These are phyloP conservation scores for Penicillium bovifimosum DNA, from an alignment of 495 filamentous ascomycete genomes.

Conservation along the genomic window DNA sequence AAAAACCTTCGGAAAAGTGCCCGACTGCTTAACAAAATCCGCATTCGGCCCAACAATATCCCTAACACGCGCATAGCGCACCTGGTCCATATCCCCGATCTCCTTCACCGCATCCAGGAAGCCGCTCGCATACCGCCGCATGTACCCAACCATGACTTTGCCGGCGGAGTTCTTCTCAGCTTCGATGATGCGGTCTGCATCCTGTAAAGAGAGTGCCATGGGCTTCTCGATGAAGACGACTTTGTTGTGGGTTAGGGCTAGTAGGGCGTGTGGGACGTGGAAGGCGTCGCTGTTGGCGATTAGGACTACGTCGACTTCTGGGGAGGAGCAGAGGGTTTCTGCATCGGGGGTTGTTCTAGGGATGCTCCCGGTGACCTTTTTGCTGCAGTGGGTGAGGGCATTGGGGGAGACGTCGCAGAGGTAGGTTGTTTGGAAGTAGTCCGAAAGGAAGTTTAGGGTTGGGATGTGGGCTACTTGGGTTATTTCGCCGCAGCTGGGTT, in stretches of 20 bases:
- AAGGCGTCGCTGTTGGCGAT: conserved; percentile 33
- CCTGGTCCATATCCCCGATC: conserved; percentile 24
- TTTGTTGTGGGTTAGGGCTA: conserved; percentile 35
- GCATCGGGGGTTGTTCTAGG: conserved; percentile 22
- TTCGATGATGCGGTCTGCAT: conserved; percentile 25
- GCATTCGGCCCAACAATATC: conserved; percentile 44
- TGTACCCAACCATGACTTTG: conserved; percentile 43
- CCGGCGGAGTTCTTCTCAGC: conserved; percentile 27
- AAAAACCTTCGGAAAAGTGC: conserved; percentile 36
- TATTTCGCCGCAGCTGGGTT: conserved; percentile 19
- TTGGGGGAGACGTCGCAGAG: conserved; percentile 35
- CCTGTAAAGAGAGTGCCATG: conserved; percentile 24
- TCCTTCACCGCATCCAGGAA: conserved; percentile 36
- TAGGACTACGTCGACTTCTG: conserved; percentile 40
- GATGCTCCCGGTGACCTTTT: conserved; percentile 5
- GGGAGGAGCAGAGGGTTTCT: conserved; percentile 23
- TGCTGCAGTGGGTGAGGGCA: conserved; percentile 20
- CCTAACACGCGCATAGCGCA: conserved; percentile 38
- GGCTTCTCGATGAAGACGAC: conserved; percentile 45
- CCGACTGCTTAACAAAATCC: conserved; percentile 39
- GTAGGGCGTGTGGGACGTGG: conserved; percentile 31
- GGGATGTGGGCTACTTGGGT: conserved; percentile 43
- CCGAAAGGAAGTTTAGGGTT: conserved; percentile 27
- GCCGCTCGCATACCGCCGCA: conserved; percentile 39
- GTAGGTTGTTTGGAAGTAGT: conserved; percentile 26